phyloP scores from a whole-genome alignment of 2,329 filamentous ascomycete species.

The Pseudogymnoascus sp. region DNA sequence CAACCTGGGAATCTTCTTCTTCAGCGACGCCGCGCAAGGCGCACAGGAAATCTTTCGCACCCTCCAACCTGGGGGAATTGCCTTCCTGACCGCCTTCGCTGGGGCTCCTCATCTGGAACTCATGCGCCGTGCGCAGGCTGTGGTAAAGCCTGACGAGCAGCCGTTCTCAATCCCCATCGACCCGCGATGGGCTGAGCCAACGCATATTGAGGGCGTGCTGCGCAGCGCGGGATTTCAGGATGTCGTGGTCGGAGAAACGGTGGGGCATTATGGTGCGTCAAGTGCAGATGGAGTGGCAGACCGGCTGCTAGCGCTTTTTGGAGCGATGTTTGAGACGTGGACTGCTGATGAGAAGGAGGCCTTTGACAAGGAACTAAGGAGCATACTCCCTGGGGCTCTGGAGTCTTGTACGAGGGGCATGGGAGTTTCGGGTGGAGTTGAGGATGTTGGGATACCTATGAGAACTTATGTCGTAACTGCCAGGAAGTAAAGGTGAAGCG shows the following conservation, averaged over 20 bases:
- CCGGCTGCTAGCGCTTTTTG: neutral
- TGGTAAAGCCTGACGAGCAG: neutral
- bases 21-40: conserved; percentile 26
- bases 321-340: neutral
- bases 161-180: neutral
- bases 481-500: neutral
- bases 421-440: neutral
- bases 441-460: conserved; percentile 1
- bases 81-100: conserved; percentile 28
- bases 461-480: neutral
- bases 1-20: conserved; percentile 35
- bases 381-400: neutral
- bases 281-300: neutral
- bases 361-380: neutral
- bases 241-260: neutral
- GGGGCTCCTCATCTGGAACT: neutral
- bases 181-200: neutral
- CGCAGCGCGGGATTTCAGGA: neutral
- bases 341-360: neutral
- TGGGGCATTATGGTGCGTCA: neutral
- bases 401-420: neutral
- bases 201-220: neutral
- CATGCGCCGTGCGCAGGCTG: neutral
- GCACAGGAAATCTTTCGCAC: conserved; percentile 33
- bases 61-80: conserved; percentile 31